Base-by-base conservation (phyloP, 306 rosid genomes). In the Fragaria iinumae region DNA sequence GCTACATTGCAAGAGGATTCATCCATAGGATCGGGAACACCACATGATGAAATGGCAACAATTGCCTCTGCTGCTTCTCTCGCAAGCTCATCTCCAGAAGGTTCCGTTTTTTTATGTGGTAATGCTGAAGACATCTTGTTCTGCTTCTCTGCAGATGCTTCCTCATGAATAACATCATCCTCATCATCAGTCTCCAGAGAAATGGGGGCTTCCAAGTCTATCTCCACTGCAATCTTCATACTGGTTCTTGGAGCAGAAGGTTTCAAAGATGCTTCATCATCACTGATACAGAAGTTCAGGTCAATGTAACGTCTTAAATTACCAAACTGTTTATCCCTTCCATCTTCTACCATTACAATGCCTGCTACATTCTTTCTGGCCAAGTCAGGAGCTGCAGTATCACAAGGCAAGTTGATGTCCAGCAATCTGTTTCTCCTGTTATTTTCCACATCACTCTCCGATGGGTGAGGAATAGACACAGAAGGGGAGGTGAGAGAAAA, bases 391-490 rank as follows among this genome's bases (percentile, higher is more conserved):
- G 52, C 84, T 67, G 76, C 77, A 77, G 84, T 71, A 69, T 92
- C 92, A 83, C 90, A 89, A 55, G 99, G 97, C 89, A 92, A 80
- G 84, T 95, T 95, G 29, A 95, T 92, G 82, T 92, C 99, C 57
- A 92, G 70, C 71, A 80, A 75, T 79, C 44, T 73, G 41, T 12
- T 75, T 81, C 82, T 85, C 78, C 76, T 10, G 27, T 71, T 83
- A 68, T 77, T 89, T 85, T 74, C 89, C 77, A 36, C 79, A 62
- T 84, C 80, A 66, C 75, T 41, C 13, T 89, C 87, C 14, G 84
- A 79, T 34, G 74, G 76, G 59, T 49, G 68, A 72, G 71, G 86
- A 76, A 77, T 77, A 56, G 90, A 76, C 80, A 83, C 67, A 2
- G 86, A 66, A 57, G 83, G 71, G 69, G 81, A 81, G 39, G 86